Base-by-base conservation (phyloP, 768 basidiomycete genomes). In the Epithele typhae region DNA sequence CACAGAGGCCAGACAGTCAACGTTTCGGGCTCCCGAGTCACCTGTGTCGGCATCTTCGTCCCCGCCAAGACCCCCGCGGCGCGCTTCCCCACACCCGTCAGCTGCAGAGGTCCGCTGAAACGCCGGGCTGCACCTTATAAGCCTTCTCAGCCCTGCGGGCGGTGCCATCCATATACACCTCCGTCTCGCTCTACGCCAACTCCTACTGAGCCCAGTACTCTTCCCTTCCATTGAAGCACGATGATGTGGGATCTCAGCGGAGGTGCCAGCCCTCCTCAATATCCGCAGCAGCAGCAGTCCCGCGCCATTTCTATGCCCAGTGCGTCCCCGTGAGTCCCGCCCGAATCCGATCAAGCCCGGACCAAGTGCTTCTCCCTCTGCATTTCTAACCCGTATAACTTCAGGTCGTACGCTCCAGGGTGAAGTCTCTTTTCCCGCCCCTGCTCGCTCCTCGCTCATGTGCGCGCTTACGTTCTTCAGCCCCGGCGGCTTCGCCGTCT, bases 171-270 rank as follows among this genome's bases (percentile, higher is more conserved):
- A 43, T 34, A 46, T 37, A 43, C 21, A 23, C 40, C 50, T 32
- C 39, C 34, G 33, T 46, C 24, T 36, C 14, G 32, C 41, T 17
- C 40, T 21, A 40, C 34, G 8, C 42, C 46, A 44, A 24, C 41
- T 14, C 18, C 7, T n/a, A n/a, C n/a, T n/a, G n/a, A n/a, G n/a
- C 23, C 37, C n/a, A 24, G 17, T 19, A 22, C 1, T 33, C 27
- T 25, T 18, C 1, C 27, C 12, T 15, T 6, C 21, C 23, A 4
- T 1, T 30, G 25, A 32, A 34, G n/a, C 40, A 50, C 47, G 34
- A 54, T 54, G 49, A 54, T 54, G 48, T 50, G 53, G 48, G 53
- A 54, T 41, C 25, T 54, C 15, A 47, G 45, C 35, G 49, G 49
- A 27, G 23, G 52, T 21, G 38, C 44, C 33, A 34, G 48, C 10